A percentile compares a stretch with the other conserved stretches of the same genome.
Conservation (phyloP, 805 yeast species). For the Metschnikowia koreensis region DNA sequence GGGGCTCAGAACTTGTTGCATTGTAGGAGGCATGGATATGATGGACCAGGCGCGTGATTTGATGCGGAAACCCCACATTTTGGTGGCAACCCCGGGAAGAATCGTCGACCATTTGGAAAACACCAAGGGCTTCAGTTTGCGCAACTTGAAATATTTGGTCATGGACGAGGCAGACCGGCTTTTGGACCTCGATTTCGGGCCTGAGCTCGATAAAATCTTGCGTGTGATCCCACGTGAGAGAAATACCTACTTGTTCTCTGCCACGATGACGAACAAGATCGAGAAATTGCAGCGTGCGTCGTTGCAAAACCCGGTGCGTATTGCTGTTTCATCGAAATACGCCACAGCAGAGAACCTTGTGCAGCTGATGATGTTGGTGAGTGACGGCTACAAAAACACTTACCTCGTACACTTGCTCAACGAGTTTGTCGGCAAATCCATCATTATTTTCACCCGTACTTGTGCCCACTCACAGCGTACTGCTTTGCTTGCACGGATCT, state of each 20-base stretch:
- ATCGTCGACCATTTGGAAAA: slow-evolving; percentile 90
- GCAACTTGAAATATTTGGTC: slow-evolving; percentile 75
- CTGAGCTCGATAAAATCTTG: slow-evolving; percentile 83
- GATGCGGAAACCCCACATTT: slow-evolving; percentile 89
- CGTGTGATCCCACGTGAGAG: slow-evolving; percentile 80
- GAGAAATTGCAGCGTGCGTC: slow-evolving; percentile 95
- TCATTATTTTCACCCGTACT: slow-evolving; percentile 88
- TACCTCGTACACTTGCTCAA: slow-evolving; percentile 77
- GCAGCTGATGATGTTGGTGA: slow-evolving; percentile 85
- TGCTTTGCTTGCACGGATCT: slow-evolving; percentile 70
- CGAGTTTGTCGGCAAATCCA: slow-evolving; percentile 80
- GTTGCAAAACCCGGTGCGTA: slow-evolving; percentile 80
- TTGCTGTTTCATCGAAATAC: slow-evolving; percentile 84
- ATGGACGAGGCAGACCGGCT: slow-evolving; percentile 98
- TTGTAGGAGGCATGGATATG: slow-evolving; percentile 98
- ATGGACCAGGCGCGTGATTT: slow-evolving; percentile 95
- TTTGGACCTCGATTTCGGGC: slow-evolving; percentile 95
- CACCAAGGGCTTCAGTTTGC: slow-evolving; percentile 83
- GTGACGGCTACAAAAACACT: slow-evolving; percentile 91
- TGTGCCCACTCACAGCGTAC: slow-evolving; percentile 94
- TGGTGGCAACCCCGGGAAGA: slow-evolving; percentile 95
- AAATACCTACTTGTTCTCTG: slow-evolving; percentile 85
- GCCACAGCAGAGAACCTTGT: slow-evolving; percentile 92
- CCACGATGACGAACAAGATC: slow-evolving; percentile 95
- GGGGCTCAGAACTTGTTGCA: slow-evolving; percentile 87